Conservation (phyloP, 164 flowering plant species). For the Houttuynia cordata region DNA sequence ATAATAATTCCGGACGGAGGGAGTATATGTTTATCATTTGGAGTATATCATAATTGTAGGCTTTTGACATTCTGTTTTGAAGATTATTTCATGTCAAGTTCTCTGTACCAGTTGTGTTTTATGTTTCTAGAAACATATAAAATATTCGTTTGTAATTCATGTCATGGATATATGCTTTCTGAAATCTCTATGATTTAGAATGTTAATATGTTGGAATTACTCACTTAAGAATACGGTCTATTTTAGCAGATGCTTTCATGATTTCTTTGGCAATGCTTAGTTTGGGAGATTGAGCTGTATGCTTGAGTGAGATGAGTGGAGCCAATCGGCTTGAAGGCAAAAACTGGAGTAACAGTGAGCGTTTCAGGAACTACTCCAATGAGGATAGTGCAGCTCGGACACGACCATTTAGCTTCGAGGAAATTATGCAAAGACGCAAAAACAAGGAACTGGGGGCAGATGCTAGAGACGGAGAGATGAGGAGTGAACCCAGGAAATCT, state of each 20-base stretch:
- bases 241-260: background rate
- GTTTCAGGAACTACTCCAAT: constrained; percentile 13
- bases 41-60: too few relatives aligned
- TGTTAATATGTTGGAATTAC: too few relatives aligned
- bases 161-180: too few relatives aligned
- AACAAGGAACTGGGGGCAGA: constrained; percentile 29
- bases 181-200: too few relatives aligned
- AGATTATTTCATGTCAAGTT: too few relatives aligned
- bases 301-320: constrained; percentile 33
- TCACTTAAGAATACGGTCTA: too few relatives aligned
- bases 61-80: too few relatives aligned
- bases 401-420: constrained; percentile 77
- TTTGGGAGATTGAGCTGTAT: background rate
- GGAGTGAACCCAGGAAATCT: constrained; percentile 6
- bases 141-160: too few relatives aligned
- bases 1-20: too few relatives aligned
- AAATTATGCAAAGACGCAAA: constrained; percentile 65
- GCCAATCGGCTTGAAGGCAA: constrained; percentile 24
- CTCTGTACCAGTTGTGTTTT: too few relatives aligned
- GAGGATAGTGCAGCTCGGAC: constrained; percentile 89
- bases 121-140: too few relatives aligned
- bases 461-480: constrained; percentile 18
- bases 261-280: background rate
- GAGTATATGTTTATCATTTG: too few relatives aligned
- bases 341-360: constrained; percentile 12